Base-by-base conservation (phyloP, 306 rosid genomes). In the Quercus gilva region DNA sequence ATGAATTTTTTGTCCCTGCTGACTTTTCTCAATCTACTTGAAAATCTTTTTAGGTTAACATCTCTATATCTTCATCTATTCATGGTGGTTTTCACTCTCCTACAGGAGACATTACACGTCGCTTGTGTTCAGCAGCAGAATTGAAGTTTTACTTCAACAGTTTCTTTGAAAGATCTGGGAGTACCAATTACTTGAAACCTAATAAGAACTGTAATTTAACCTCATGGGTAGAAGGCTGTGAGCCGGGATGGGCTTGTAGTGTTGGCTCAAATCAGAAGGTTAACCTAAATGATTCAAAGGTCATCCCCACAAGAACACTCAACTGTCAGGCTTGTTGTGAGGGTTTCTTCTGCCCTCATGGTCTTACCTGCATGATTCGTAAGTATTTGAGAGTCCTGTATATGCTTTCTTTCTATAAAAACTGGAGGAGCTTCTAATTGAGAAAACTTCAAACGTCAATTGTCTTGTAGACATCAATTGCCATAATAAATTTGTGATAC, bases 241-340 rank as follows among this genome's bases (percentile, higher is more conserved):
- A 96, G 87, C 99, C 99, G 19, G 99, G 99, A 79, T 96, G 99
- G 97, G 98, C 98, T 25, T 96, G 99, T 55, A 83, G 93, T 82
- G 79, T 81, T 55, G 89, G 73, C 74, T 74, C 84, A 14, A 56
- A 79, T 71, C 86, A 90, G 86, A 80, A 78, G 73, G 84, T 90
- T 84, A 89, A 95, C 83, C 88, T 90, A 31, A 79, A 59, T 69
- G 80, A 91, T 78, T 84, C 97, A 18, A 75, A 83, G 84, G 91
- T 78, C 29, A 88, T 96, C 52, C 99, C 99, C 43, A 35, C 90
- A 41, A 91, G 99, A 88, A 90, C 89, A 87, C 84, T 82, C 26
- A 79, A 81, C 65, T 96, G 99, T 79, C 88, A 85, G 74, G 63
- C 98, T 83, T 96, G 99, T 78, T 96, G 99, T 55, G 97, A 83